Conservation (phyloP, 805 yeast species). For the Saccharomycopsis sp. region DNA sequence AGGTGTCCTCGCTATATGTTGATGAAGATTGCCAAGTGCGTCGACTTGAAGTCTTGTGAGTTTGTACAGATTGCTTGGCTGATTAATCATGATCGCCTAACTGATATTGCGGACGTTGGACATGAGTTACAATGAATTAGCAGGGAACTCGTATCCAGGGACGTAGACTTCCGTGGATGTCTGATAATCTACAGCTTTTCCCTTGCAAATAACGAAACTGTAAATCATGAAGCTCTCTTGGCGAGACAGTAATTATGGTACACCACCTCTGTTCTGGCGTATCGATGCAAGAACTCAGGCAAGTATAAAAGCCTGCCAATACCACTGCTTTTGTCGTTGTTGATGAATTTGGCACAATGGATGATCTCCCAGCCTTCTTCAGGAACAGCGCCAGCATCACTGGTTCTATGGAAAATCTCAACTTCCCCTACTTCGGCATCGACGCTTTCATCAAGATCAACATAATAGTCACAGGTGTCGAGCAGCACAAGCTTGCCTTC, state of each 20-base stretch:
- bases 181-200: too few species aligned
- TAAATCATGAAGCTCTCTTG: too few species aligned
- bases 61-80: too few species aligned
- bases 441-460: slow-evolving; percentile 53
- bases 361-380: slow-evolving; percentile 41
- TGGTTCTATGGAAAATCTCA: slow-evolving; percentile 5
- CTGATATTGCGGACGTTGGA: too few species aligned
- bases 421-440: slow-evolving; percentile 37
- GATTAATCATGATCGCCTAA: too few species aligned
- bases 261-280: slow-evolving; percentile 30
- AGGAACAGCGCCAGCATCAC: slow-evolving; percentile 20
- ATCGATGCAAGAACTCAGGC: slow-evolving; percentile 30
- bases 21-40: too few species aligned
- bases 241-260: slow-evolving; percentile 41
- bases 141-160: too few species aligned
- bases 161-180: too few species aligned
- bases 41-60: too few species aligned
- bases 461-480: slow-evolving; percentile 53
- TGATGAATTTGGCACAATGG: slow-evolving; percentile 41
- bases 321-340: slow-evolving; percentile 45
- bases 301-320: slow-evolving; percentile 46
- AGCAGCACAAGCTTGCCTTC: slow-evolving; percentile 42
- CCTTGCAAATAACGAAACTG: too few species aligned
- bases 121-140: too few species aligned
- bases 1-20: too few species aligned